Evolutionary conservation across 2,329 filamentous ascomycete genomes (phyloP), one percentile per base, ranked within the genome.

Genomic region (Pseudogymnoascus sp.): DNA sequence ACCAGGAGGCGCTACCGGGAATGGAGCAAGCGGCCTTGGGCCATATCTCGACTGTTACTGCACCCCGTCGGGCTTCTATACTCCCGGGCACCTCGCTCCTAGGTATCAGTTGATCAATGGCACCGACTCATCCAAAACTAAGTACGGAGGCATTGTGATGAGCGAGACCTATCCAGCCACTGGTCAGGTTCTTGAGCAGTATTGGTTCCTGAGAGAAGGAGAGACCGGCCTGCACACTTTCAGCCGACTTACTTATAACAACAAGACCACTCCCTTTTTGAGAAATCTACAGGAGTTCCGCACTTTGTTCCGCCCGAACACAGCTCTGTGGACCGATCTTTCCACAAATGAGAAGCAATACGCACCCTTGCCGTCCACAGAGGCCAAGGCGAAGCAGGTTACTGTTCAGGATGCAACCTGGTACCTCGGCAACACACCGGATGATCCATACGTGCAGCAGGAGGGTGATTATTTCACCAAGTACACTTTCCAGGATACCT

Each of bases 31-130:
- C 4, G 83, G 83, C 2, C 76, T 80, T 25, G 81, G 82, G 0
- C 81, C 83, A 1, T 86, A 87, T 68, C 79, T 87, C 5, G 84
- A 88, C 70, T 88, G 85, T 70, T 85, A 87, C 71, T 88, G 84
- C 69, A 82, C 77, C 0, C 83, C 83, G 1, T 77, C 76, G 0
- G 85, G 85, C 0, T 81, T 80, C 68, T 88, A 83, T 74, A 87
- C 83, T 0, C 82, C 84, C 0, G 84, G 83, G 0, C 75, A 74
- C 4, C 79, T 78, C 4, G 75, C 72, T 4, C 78, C 81, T 0
- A 76, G 72, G 1, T 83, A 81, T 67, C 72, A 80, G 63, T 74
- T 86, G 5, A 79, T 83, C 64, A 74, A 78, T 16, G 82, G 82
- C 12, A 76, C 72, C 7, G 82, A 86, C 70, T 75, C 75, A 1